Evolutionary conservation across 1,284 basidiomycete species (phyloP), one percentile per base, ranked within the genome.

Genomic region (Austroboletus novae-zelandiae): DNA sequence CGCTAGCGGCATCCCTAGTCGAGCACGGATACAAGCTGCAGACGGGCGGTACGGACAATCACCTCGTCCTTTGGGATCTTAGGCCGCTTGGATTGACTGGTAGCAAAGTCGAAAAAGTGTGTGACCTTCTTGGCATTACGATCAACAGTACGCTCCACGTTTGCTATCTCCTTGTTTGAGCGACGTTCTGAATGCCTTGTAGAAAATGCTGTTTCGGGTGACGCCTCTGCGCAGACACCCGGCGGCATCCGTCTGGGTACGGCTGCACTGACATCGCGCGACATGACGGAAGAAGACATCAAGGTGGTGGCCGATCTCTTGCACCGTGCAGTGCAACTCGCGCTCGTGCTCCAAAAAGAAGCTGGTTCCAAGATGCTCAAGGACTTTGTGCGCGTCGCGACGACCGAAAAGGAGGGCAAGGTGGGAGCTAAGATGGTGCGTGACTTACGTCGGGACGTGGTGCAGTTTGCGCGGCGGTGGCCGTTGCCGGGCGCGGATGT

Each of bases 41-140:
- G 77, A 99, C 96, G 31, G 87, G 85, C 54, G 97, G 97, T 53
- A 94, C 94, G 14, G 96, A 98, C 72, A 98, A 95, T 81, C 97
- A 99, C 74, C 85, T 99, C 56, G 87, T 98, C 53, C 89, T 99
- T 45, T 98, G 95, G 95, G 97, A 99, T 71, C 80, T 99, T 56
- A 86, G 97, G 47, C 97, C 97, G 25, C 81, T 98, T 59, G 91
- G 93, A 50, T 77, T 99, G 66, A 98, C 97, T 23, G 97, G 97
- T 53, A 92, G 87, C 78, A 99, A 99, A 78, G 86, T 99, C 54
- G 95, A 98, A 80, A 98, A 98, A 81, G 86, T 99, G 64, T 97
- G 95, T 70, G 97, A 99, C 71, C 79, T 97, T 49, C 86, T 93
- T 66, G 94, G 94, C 62, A 98, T 99, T 72, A 98, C 91, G 31